A percentile compares a stretch with the other conserved stretches of the same genome.
Evolutionary conservation across 208 protist genomes (phyloP).

Genomic region (Acanthamoeba lenticulata): DNA sequence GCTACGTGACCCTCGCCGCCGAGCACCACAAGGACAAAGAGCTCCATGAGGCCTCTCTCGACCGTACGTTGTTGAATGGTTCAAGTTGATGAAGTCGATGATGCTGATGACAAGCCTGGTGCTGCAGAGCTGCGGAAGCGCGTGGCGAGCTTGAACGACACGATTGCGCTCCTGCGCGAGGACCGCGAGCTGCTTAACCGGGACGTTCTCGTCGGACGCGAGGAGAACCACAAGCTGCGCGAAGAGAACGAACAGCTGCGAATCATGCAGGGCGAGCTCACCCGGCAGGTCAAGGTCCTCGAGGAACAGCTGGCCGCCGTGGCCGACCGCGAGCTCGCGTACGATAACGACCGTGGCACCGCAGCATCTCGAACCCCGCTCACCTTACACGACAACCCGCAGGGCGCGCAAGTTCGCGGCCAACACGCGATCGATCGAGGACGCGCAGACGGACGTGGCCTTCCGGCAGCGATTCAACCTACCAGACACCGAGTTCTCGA

Average conservation of each 20-base stretch:
- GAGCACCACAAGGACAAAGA: background rate
- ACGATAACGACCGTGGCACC: too few relatives aligned
- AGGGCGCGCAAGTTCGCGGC: constrained; percentile 51
- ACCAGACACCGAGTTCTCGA: background rate
- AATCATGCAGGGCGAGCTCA: background rate
- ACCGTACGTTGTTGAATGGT: background rate
- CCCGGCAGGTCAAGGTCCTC: background rate
- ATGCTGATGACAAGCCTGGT: background rate
- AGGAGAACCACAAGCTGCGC: background rate
- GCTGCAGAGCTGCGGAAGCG: constrained; percentile 16
- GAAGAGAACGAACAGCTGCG: background rate
- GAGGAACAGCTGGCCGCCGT: background rate
- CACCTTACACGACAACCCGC: background rate
- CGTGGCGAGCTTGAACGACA: constrained; percentile 27
- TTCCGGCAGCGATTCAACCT: constrained; percentile 44
- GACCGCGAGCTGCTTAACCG: constrained; percentile 7
- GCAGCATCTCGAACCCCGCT: too few relatives aligned
- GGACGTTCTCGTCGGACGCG: background rate
- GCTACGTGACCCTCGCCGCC: background rate
- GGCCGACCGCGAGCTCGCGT: background rate
- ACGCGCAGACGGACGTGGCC: background rate
- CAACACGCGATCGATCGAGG: constrained; percentile 9
- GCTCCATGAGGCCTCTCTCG: background rate
- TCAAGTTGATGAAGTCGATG: background rate
- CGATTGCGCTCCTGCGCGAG: background rate